A percentile compares a stretch with the other conserved stretches of the same genome.
These are phyloP conservation scores for Phytophthora capsici DNA, from an alignment of 352 stramenopile genomes.

Conservation along the genomic window DNA sequence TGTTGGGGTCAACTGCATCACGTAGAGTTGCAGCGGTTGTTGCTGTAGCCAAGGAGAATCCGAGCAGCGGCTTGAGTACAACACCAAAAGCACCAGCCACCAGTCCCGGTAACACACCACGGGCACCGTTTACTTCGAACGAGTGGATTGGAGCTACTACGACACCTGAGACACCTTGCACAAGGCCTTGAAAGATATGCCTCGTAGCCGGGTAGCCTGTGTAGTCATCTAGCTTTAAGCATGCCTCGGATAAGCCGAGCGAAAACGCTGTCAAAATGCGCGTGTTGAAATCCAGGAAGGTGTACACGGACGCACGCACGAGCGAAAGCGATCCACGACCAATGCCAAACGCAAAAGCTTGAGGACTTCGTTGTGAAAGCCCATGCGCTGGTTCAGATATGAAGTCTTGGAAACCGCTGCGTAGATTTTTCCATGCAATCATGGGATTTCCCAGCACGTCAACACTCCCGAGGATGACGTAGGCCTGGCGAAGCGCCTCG, in stretches of 20 bases:
- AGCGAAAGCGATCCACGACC: conserved; percentile 85
- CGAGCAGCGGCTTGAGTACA: conserved; percentile 82
- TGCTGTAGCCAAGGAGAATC: conserved; percentile 75
- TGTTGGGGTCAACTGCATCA: conserved; percentile 83
- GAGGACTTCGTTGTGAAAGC: conserved; percentile 78
- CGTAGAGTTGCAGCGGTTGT: conserved; percentile 78
- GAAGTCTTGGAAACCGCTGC: conserved; percentile 83
- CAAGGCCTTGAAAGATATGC: conserved; percentile 89
- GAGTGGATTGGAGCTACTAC: conserved; percentile 87
- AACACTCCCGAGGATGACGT: conserved; percentile 88
- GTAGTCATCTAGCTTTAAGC: conserved; percentile 89
- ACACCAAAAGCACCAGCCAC: conserved; percentile 83
- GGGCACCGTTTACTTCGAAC: conserved; percentile 78
- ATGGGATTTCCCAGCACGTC: conserved; percentile 90
- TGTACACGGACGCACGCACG: conserved; percentile 85
- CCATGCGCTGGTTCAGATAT: conserved; percentile 83
- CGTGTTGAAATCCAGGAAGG: conserved; percentile 87
- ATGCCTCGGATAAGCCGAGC: conserved; percentile 84
- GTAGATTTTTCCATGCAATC: conserved; percentile 88
- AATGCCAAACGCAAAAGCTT: conserved; percentile 81
- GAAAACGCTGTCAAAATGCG: conserved; percentile 86
- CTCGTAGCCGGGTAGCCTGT: conserved; percentile 84
- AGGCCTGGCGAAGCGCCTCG: conserved; percentile 87
- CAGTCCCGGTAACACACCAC: conserved; percentile 78
- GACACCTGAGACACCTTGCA: conserved; percentile 84